These are phyloP conservation scores for Aspergillus candidus DNA, from an alignment of 2,329 filamentous ascomycete species.

Conservation along the genomic window DNA sequence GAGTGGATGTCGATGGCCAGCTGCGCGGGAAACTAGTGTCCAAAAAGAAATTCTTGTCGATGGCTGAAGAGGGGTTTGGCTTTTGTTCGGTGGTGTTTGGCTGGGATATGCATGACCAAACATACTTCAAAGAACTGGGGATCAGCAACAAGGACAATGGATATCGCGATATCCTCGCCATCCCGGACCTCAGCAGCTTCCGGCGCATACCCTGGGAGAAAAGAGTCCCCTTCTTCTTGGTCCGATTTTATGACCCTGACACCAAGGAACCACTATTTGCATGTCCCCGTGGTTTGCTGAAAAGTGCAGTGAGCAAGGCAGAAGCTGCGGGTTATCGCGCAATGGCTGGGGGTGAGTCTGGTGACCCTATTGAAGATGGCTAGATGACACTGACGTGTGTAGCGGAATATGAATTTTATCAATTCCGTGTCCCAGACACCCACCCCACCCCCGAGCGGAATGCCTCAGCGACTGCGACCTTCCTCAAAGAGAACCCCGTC, in stretches of 20 bases:
- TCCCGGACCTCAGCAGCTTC: slow-evolving; percentile 71
- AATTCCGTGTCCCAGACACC: slow-evolving; percentile 64
- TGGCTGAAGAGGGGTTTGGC: slow-evolving; percentile 75
- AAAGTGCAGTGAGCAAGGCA: slow-evolving; percentile 61
- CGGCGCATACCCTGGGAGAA: slow-evolving; percentile 87
- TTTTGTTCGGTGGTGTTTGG: slow-evolving; percentile 94
- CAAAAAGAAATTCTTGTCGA: slow-evolving; percentile 85
- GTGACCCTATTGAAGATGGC: neutral
- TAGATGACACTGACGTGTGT: slow-evolving; percentile 11
- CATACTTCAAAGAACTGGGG: slow-evolving; percentile 75
- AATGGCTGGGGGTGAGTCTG: slow-evolving; percentile 74
- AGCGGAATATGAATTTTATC: slow-evolving; percentile 96
- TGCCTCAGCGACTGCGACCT: slow-evolving; percentile 64
- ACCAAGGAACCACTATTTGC: slow-evolving; percentile 64
- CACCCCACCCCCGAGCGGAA: slow-evolving; percentile 49
- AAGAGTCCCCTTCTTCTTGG: slow-evolving; percentile 76
- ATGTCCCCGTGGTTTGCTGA: slow-evolving; percentile 72
- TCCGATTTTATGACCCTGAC: slow-evolving; percentile 79
- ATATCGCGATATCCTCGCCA: slow-evolving; percentile 76
- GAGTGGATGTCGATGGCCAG: slow-evolving; percentile 79
- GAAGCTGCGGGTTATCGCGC: slow-evolving; percentile 65
- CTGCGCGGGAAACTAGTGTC: slow-evolving; percentile 85
- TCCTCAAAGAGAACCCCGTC: slow-evolving; percentile 66
- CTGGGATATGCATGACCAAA: slow-evolving; percentile 95
- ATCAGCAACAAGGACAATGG: slow-evolving; percentile 89